A percentile compares a stretch with the other conserved stretches of the same genome.
These are phyloP conservation scores for Backusella morwellensis DNA, from an alignment of 192 early-diverging fungal species.

Conservation along the genomic window DNA sequence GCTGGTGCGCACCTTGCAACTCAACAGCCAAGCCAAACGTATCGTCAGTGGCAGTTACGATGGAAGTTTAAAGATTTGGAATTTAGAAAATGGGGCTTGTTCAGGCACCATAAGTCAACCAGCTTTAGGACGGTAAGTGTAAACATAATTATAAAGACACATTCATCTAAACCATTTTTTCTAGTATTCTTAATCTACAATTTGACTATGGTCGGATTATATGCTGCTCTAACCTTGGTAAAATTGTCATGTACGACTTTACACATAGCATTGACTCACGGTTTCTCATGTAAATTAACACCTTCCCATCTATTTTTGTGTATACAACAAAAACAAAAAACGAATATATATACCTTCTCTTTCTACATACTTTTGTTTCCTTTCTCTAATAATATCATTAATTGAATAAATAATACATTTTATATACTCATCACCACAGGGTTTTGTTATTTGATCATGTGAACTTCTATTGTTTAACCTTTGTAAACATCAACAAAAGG, in stretches of 20 bases:
- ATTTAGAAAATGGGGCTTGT: conserved; percentile 58
- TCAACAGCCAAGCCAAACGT: conserved; percentile 47
- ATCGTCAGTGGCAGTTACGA: conserved; percentile 91
- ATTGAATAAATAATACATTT: too few relatives aligned
- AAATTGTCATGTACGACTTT: conserved; percentile 74
- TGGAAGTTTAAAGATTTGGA: conserved; percentile 86
- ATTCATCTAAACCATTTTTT: not conserved
- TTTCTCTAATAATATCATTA: too few relatives aligned
- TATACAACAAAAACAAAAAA: not conserved
- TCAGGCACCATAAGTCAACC: not conserved
- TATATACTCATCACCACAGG: too few relatives aligned
- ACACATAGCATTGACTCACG: conserved; percentile 49
- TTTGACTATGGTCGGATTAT: conserved; percentile 82
- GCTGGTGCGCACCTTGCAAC: conserved; percentile 73
- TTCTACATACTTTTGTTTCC: not conserved
- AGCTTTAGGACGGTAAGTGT: conserved; percentile 12
- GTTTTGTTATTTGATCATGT: too few relatives aligned
- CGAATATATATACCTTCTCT: not conserved
- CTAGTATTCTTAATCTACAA: conserved; percentile 77
- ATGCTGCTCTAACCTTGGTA: conserved; percentile 75
- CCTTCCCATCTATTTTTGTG: not conserved
- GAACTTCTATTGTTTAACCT: too few relatives aligned
- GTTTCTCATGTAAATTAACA: conserved; percentile 15
- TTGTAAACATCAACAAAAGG: too few relatives aligned
- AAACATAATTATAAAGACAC: not conserved